Evolutionary conservation across 2,329 filamentous ascomycete genomes (phyloP).

Genomic region (Fusarium praegraminearum): DNA sequence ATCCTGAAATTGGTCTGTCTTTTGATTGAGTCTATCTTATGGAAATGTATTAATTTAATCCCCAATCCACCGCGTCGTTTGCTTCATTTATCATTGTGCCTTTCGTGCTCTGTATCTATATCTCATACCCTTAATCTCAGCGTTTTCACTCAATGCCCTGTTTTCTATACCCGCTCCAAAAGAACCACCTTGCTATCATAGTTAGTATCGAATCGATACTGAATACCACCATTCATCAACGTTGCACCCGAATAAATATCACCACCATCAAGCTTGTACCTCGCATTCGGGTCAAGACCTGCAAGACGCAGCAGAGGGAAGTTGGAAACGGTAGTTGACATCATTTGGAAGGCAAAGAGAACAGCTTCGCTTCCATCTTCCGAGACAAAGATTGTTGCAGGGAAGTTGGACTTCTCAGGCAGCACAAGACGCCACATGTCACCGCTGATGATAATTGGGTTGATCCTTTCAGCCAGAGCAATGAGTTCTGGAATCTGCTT

Average conservation of each 20-base stretch:
- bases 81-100: not conserved
- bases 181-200: conserved; percentile 70
- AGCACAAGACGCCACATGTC: conserved; percentile 70
- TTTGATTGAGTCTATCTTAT: not conserved
- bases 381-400: conserved; percentile 70
- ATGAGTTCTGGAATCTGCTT: conserved; percentile 66
- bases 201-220: conserved; percentile 63
- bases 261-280: conserved; percentile 66
- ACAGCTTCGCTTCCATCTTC: conserved; percentile 63
- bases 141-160: too few relatives aligned
- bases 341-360: conserved; percentile 71
- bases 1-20: not conserved
- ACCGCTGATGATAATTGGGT: conserved; percentile 69
- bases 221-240: conserved; percentile 72
- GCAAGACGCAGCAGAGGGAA: conserved; percentile 65
- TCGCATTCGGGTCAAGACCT: conserved; percentile 66
- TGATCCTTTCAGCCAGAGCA: conserved; percentile 65
- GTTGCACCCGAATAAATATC: conserved; percentile 67
- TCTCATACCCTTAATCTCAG: not conserved
- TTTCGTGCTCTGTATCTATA: not conserved
- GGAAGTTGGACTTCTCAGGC: conserved; percentile 71
- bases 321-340: conserved; percentile 63
- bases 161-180: conserved; percentile 54
- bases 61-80: not conserved
- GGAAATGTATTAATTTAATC: not conserved